Evolutionary conservation across 352 stramenopile genomes (phyloP).

Genomic region (Phytopythium aichiense): DNA sequence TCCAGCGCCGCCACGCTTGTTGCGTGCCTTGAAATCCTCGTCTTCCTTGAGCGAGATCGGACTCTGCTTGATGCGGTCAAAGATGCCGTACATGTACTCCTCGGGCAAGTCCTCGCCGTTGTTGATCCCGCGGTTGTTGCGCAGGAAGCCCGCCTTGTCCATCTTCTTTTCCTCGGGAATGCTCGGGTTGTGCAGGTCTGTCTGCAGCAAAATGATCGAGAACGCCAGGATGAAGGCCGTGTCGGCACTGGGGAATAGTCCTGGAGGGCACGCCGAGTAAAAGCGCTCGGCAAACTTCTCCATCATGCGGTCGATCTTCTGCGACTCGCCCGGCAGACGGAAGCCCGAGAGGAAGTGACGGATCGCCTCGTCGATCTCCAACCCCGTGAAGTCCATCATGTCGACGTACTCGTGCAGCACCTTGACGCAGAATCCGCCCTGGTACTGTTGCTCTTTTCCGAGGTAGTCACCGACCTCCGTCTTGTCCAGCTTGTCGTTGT

Average conservation of each 20-base stretch:
- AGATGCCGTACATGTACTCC: constrained; percentile 93
- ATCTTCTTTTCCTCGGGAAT: constrained; percentile 97
- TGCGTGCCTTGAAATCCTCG: constrained; percentile 64
- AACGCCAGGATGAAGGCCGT: constrained; percentile 99
- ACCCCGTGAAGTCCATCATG: constrained; percentile 92
- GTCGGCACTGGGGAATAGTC: constrained; percentile 94
- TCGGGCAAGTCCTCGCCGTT: constrained; percentile 94
- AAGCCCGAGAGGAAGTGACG: constrained; percentile 97
- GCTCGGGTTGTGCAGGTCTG: constrained; percentile 98
- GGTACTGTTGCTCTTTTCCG: constrained; percentile 95
- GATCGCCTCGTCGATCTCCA: constrained; percentile 97
- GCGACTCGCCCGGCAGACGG: constrained; percentile 97
- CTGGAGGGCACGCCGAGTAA: constrained; percentile 63
- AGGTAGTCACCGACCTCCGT: constrained; percentile 97
- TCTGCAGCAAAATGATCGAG: constrained; percentile 85
- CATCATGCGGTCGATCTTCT: constrained; percentile 99
- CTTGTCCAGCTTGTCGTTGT: constrained; percentile 94
- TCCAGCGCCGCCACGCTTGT: constrained; percentile 21
- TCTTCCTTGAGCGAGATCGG: constrained; percentile 98
- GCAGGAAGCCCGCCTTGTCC: constrained; percentile 95
- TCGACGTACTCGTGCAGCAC: constrained; percentile 97
- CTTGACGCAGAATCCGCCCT: constrained; percentile 89
- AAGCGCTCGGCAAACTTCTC: constrained; percentile 98
- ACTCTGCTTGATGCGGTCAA: constrained; percentile 93
- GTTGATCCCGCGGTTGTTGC: constrained; percentile 97